Base-by-base conservation (phyloP, 2,329 filamentous ascomycete genomes). In the Incumbomyces delicatus region DNA sequence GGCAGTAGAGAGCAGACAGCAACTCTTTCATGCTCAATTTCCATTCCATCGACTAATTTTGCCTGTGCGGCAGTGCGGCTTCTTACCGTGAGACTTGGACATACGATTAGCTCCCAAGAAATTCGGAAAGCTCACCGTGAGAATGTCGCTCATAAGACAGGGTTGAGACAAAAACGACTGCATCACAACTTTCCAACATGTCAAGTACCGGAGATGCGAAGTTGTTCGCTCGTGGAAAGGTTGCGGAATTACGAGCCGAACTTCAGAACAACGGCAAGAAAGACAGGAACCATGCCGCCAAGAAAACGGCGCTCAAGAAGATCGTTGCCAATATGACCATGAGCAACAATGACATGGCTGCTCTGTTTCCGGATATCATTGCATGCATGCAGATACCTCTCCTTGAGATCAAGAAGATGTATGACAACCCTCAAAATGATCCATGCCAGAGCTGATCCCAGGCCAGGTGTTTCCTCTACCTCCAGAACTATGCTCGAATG, bases 241-340 rank as follows among this genome's bases (percentile, higher is more conserved):
- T 96, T 56, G 89, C 90, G 53, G 92, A 98, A 78, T 76, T 98
- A 63, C 87, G 92, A 66, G 80, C 85, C 64, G 92, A 98, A 74
- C 79, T 98, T 63, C 89, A 88, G 68, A 87, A 83, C 67, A 88
- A 88, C 63, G 84, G 86, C 57, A 95, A 94, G 75, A 98, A 96
- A 73, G 92, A 98, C 72, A 96, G 95, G 77, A 95, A 94, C 70
- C 84, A 87, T 69, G 78, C 83, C 37, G 80, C 81, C 56, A 98
- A 96, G 76, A 96, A 96, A 78, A 94, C 95, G 62, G 89, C 92
- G 10, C 76, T 98, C 53, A 98, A 98, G 77, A 95, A 95, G 76
- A 96, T 98, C 58, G 92, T 98, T 59, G 92, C 92, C 64, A 98
- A 98, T 65, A 98, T 98, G 92, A 98, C 92, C 55, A 98, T 98